Conservation (phyloP, 106 monocot genomes). For the Apostasia shenzhenica region DNA sequence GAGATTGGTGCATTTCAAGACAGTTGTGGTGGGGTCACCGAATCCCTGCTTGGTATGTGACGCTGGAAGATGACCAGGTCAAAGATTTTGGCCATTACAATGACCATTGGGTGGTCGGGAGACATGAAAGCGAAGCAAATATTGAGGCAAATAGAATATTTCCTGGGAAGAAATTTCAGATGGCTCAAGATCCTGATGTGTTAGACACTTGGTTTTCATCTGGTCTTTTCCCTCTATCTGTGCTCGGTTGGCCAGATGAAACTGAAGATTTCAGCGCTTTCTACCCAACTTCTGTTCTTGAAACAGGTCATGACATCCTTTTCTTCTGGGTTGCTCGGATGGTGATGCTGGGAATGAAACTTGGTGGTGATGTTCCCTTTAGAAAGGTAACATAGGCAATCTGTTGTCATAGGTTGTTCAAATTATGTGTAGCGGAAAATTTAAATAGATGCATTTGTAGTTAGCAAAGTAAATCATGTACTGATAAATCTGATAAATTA, state of each 20-base stretch:
- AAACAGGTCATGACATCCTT: constrained; percentile 94
- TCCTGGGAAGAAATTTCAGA: constrained; percentile 48
- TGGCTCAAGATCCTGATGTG: constrained; percentile 91
- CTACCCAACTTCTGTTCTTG: constrained; percentile 94
- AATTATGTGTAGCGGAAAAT: no score
- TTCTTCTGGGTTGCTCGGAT: constrained; percentile 99
- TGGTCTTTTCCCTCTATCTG: constrained; percentile 82
- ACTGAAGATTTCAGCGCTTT: constrained; percentile 71
- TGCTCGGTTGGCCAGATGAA: constrained; percentile 94
- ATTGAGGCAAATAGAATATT: constrained; percentile 41
- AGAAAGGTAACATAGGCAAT: constrained; percentile 58
- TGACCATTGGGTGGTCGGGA: constrained; percentile 91
- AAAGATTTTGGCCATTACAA: constrained; percentile 68
- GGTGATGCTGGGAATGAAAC: constrained; percentile 99
- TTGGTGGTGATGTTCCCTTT: constrained; percentile 96
- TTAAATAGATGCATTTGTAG: no score
- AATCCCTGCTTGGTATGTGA: constrained; percentile 96
- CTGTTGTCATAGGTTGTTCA: background rate
- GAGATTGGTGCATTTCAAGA: constrained; percentile 98
- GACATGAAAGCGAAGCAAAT: constrained; percentile 69
- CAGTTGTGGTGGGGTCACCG: constrained; percentile 99
- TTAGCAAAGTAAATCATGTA: no score
- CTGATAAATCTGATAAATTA: no score
- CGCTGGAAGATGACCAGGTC: constrained; percentile 59
- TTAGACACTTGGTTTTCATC: constrained; percentile 99